Evolutionary conservation across 768 basidiomycete species (phyloP).

Genomic region (Podaxis pistillaris): DNA sequence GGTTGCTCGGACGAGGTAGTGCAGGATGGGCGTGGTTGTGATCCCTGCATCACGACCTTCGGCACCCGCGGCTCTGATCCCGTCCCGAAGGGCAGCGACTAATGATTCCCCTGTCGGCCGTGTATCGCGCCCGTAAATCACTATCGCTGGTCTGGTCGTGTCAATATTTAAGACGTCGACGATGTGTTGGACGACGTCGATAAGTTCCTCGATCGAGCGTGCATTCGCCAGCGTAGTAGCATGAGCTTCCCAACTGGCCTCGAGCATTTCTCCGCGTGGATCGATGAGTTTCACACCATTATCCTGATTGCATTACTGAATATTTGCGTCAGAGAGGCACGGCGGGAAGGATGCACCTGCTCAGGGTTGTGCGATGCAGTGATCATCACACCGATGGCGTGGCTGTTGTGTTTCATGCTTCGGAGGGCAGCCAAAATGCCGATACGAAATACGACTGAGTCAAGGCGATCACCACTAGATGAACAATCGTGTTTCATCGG

Average conservation of each 20-base stretch:
- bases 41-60: constrained; percentile 75
- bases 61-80: constrained; percentile 70
- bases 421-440: constrained; percentile 87
- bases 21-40: constrained; percentile 92
- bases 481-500: constrained; percentile 13
- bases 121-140: constrained; percentile 93
- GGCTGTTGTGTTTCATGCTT: constrained; percentile 89
- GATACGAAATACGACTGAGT: constrained; percentile 92
- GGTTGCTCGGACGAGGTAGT: constrained; percentile 88
- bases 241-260: constrained; percentile 86
- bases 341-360: constrained; percentile 49
- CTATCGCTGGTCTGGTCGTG: constrained; percentile 69
- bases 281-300: constrained; percentile 99
- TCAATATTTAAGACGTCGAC: constrained; percentile 72
- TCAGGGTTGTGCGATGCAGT: constrained; percentile 99
- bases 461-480: constrained; percentile 64
- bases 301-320: constrained; percentile 55
- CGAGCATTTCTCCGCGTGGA: constrained; percentile 96
- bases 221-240: constrained; percentile 90
- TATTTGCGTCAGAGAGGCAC: constrained; percentile 3
- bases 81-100: constrained; percentile 77
- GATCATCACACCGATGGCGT: constrained; percentile 96
- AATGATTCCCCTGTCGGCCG: constrained; percentile 82
- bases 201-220: constrained; percentile 67
- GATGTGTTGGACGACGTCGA: constrained; percentile 60